Evolutionary conservation across 129 eudicot species (phyloP).

Genomic region (Flaveria robusta): DNA sequence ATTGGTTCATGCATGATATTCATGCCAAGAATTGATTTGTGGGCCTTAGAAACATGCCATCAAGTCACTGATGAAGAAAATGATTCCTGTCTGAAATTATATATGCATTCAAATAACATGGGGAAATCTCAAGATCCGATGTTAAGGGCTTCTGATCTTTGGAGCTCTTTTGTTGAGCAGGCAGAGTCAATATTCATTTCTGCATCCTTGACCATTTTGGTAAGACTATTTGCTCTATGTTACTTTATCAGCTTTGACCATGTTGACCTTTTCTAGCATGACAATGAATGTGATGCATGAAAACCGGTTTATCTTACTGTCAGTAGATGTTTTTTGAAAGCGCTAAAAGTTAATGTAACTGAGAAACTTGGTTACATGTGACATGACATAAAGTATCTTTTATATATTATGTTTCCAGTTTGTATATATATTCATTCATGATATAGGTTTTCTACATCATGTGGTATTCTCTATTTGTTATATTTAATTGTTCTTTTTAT

Average conservation of each 20-base stretch:
- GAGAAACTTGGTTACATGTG: not conserved
- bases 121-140: constrained; percentile 32
- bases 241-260: constrained; percentile 7
- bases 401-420: not conserved
- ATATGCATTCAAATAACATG: constrained; percentile 31
- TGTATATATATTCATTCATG: constrained; percentile 17
- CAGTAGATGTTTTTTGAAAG: not conserved
- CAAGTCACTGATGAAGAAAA: constrained; percentile 35
- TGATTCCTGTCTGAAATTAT: constrained; percentile 26
- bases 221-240: constrained; percentile 35
- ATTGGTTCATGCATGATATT: constrained; percentile 62
- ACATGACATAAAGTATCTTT: constrained; percentile 2
- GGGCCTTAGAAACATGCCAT: constrained; percentile 72
- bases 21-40: constrained; percentile 90
- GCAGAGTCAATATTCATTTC: constrained; percentile 63
- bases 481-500: constrained; percentile 13
- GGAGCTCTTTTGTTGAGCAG: constrained; percentile 88
- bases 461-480: not conserved
- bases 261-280: not conserved
- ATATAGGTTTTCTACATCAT: constrained; percentile 1
- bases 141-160: constrained; percentile 53
- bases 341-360: not conserved
- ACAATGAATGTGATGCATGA: not conserved
- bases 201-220: constrained; percentile 80
- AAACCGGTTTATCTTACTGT: not conserved